Evolutionary conservation across 1,284 basidiomycete genomes (phyloP).

Genomic region (Ceratorhiza oryzae-sativae): DNA sequence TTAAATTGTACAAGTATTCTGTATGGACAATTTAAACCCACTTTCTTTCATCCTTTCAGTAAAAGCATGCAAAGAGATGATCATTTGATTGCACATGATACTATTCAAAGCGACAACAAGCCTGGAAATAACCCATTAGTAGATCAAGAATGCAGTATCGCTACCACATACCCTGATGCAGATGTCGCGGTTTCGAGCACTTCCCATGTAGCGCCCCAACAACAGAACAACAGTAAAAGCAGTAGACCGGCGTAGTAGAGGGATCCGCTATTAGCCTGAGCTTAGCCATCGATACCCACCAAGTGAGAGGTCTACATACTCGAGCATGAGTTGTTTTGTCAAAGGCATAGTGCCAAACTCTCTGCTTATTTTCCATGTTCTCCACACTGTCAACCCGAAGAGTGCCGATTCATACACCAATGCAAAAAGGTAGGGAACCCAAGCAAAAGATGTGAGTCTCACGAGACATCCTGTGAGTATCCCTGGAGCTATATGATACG

Average conservation of each 20-base stretch:
- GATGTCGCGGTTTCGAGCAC: background rate
- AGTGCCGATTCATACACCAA: background rate
- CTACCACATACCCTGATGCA: constrained; percentile 8
- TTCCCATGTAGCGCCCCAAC: background rate
- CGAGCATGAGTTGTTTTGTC: background rate
- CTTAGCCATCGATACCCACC: background rate
- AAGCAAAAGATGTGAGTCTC: background rate
- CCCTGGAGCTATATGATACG: background rate
- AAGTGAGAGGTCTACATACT: background rate
- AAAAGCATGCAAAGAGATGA: constrained; percentile 2
- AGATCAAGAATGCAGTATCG: background rate
- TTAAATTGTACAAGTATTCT: no score
- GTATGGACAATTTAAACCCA: background rate
- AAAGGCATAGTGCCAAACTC: constrained; percentile 6
- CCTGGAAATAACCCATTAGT: background rate
- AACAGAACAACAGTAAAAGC: background rate
- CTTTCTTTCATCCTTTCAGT: background rate
- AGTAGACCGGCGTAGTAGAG: constrained; percentile 7
- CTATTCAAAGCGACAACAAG: constrained; percentile 3
- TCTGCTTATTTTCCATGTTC: background rate
- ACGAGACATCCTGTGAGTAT: constrained; percentile 13
- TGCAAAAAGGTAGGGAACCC: constrained; percentile 9
- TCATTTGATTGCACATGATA: constrained; percentile 20
- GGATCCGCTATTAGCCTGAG: background rate
- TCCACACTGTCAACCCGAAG: constrained; percentile 7